These are phyloP conservation scores for Phoenix roebelenii DNA, from an alignment of 176 grass and related monocot species.

Conservation along the genomic window DNA sequence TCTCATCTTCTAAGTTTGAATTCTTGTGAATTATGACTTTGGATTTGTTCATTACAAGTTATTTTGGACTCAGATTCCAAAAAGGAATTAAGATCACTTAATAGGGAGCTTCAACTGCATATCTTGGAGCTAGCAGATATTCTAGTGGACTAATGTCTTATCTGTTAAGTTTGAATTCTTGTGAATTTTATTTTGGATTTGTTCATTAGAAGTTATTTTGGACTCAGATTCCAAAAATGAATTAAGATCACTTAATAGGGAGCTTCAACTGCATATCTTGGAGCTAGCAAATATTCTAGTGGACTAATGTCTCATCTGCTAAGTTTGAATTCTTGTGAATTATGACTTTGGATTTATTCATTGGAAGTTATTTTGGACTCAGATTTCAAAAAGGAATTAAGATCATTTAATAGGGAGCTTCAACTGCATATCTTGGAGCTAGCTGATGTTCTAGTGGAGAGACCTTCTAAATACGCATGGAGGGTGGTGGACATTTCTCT, in stretches of 20 bases:
- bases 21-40: background rate
- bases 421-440: slow-evolving; percentile 91
- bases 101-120: slow-evolving; percentile 92
- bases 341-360: slow-evolving; percentile 4
- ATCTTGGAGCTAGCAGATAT: slow-evolving; percentile 81
- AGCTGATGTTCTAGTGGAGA: slow-evolving; percentile 80
- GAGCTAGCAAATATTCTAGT: too few species aligned
- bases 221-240: too few species aligned
- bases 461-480: slow-evolving; percentile 73
- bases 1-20: too few species aligned
- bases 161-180: too few species aligned
- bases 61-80: slow-evolving; percentile 55
- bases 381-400: slow-evolving; percentile 91
- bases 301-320: too few species aligned
- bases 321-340: background rate
- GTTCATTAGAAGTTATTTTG: too few species aligned
- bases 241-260: too few species aligned
- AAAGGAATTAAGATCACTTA: slow-evolving; percentile 73
- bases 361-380: slow-evolving; percentile 19
- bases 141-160: slow-evolving; percentile 33
- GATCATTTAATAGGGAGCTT: slow-evolving; percentile 69
- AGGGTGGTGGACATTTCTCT: slow-evolving; percentile 86
- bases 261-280: too few species aligned
- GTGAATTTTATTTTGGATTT: too few species aligned
- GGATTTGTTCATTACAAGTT: slow-evolving; percentile 3